Evolutionary conservation across 768 basidiomycete genomes (phyloP).

Genomic region (Trichaptum fuscoviolaceum): DNA sequence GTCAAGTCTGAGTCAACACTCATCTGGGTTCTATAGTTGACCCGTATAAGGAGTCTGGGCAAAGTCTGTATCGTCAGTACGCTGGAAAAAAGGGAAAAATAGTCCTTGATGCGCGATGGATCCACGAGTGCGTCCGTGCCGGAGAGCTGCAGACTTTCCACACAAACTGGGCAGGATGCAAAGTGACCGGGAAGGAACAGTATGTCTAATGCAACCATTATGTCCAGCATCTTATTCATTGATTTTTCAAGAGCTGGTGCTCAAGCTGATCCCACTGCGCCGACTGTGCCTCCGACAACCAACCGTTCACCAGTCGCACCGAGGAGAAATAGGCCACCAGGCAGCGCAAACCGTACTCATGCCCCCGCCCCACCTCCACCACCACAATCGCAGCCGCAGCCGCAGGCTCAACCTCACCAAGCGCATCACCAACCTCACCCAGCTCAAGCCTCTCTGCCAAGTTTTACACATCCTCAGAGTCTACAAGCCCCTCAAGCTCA

Average conservation of each 20-base stretch:
- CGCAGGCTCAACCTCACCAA: conserved; percentile 9
- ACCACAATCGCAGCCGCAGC: conserved; percentile 11
- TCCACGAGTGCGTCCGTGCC: conserved; percentile 68
- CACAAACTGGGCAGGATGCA: conserved; percentile 76
- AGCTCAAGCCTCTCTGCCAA: conserved; percentile 16
- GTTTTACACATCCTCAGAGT: conserved; percentile 12
- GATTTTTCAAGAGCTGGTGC: conserved; percentile 4
- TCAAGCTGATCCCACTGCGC: conserved; percentile 7
- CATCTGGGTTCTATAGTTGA: conserved; percentile 48
- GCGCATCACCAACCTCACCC: not conserved
- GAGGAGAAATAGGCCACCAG: conserved; percentile 6
- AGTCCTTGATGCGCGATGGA: conserved; percentile 70
- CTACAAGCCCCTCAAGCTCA: conserved; percentile 22
- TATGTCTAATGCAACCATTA: conserved; percentile 30
- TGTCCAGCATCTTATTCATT: conserved; percentile 9
- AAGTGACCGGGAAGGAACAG: conserved; percentile 71
- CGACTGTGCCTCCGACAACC: conserved; percentile 13
- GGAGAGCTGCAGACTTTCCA: conserved; percentile 69
- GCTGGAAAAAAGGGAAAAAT: conserved; percentile 75
- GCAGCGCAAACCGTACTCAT: conserved; percentile 16
- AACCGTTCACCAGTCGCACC: conserved; percentile 8
- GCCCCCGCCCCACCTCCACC: conserved; percentile 16
- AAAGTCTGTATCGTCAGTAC: conserved; percentile 77
- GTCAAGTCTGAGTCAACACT: not conserved
- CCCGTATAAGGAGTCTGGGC: conserved; percentile 72